Evolutionary conservation across 2,329 filamentous ascomycete genomes (phyloP).

Genomic region (Sodiomyces alkalinus): DNA sequence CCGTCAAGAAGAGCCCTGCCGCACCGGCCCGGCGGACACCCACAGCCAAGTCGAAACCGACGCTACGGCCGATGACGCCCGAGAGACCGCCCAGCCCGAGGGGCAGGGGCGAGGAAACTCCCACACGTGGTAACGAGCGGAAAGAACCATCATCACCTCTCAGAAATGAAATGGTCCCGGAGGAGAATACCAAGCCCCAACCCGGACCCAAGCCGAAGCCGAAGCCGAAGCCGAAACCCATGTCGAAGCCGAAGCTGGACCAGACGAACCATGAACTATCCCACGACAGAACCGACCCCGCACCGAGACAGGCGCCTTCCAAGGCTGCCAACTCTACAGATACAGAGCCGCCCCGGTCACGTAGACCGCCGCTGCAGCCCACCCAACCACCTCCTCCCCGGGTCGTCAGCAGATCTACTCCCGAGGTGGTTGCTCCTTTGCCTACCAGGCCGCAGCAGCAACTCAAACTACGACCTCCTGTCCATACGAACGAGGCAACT

Average conservation of each 20-base stretch:
- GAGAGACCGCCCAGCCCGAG: conserved; percentile 13
- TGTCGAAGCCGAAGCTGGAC: conserved; percentile 11
- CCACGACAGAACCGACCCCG: not conserved
- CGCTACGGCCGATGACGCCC: conserved; percentile 15
- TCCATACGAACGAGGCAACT: conserved; percentile 13
- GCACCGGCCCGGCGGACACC: not conserved
- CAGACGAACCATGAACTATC: too few species aligned
- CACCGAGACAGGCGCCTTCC: not conserved
- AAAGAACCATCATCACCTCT: not conserved
- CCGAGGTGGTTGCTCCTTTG: conserved; percentile 16
- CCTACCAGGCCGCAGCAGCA: conserved; percentile 14
- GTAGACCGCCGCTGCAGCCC: not conserved
- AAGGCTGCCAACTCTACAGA: not conserved
- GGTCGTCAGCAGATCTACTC: conserved; percentile 6
- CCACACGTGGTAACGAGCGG: not conserved
- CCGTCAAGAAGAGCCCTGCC: conserved; percentile 15
- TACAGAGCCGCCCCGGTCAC: not conserved
- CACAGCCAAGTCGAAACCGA: conserved; percentile 1
- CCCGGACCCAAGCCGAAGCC: conserved; percentile 12
- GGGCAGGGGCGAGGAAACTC: not conserved
- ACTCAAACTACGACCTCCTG: conserved; percentile 15
- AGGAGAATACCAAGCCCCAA: conserved; percentile 14
- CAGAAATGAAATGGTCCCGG: conserved; percentile 2
- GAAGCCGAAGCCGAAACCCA: conserved; percentile 13
- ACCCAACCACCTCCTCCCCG: conserved; percentile 8